Percentiles rank a stretch among this genome's conserved stretches.
Conservation (phyloP, 1,284 basidiomycete genomes). For the Malassezia yamatoensis region DNA sequence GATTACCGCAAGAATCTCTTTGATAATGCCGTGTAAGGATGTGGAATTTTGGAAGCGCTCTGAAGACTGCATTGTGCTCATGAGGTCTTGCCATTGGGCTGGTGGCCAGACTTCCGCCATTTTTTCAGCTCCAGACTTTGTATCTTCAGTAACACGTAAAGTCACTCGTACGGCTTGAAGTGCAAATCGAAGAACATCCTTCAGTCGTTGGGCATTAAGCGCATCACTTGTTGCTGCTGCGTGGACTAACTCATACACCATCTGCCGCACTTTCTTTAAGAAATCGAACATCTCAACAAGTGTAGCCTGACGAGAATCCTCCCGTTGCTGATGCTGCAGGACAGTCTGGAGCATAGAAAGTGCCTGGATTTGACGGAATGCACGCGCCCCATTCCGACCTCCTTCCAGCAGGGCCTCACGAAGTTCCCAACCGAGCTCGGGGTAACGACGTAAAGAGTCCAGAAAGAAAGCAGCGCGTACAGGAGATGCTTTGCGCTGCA, state of each 20-base stretch:
- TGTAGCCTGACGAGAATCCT: conserved; percentile 39
- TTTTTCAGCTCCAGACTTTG: conserved; percentile 1
- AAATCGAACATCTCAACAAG: conserved; percentile 52
- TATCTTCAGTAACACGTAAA: conserved; percentile 49
- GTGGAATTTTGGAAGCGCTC: conserved; percentile 34
- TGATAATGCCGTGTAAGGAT: conserved; percentile 53
- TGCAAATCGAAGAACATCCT: conserved; percentile 67
- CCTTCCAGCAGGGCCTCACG: conserved; percentile 57
- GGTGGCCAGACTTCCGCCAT: conserved; percentile 48
- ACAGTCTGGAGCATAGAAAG: conserved; percentile 64
- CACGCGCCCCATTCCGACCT: conserved; percentile 29
- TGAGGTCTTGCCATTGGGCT: conserved; percentile 19
- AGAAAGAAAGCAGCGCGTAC: conserved; percentile 67
- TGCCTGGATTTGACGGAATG: conserved; percentile 53
- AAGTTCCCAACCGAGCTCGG: conserved; percentile 61
- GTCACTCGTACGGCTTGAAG: conserved; percentile 61
- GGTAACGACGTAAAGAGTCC: conserved; percentile 65
- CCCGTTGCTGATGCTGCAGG: conserved; percentile 52
- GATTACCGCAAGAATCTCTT: conserved; percentile 50
- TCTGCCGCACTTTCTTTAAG: conserved; percentile 54
- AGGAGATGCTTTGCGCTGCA: conserved; percentile 67
- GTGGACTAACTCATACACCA: conserved; percentile 54
- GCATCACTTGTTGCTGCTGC: conserved; percentile 52
- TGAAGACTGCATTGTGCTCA: conserved; percentile 18
- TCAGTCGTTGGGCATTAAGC: conserved; percentile 61